Base-by-base conservation (phyloP, 1,284 basidiomycete species). In the Erythrobasidium hasegawianum region DNA sequence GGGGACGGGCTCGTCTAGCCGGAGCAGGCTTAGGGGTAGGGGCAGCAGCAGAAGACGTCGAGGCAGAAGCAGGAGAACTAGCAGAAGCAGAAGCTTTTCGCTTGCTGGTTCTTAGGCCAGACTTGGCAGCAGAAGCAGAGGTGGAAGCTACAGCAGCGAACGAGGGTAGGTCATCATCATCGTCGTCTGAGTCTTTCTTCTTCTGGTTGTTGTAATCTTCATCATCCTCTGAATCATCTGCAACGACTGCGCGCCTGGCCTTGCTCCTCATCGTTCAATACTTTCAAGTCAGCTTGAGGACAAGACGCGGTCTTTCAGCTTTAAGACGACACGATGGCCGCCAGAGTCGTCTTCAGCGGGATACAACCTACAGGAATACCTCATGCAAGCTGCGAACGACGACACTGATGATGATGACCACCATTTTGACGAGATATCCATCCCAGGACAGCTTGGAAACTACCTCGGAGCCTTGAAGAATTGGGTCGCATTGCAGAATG, bases 381-480 rank as follows among this genome's bases (percentile, higher is more conserved):
- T 52, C 91, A 94, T 79, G 89, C 90, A 61, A 56, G 70, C 43
- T 2, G 24, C 38, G 8, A 18, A n/a, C 13, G 11, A 41, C 45
- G 22, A 18, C n/a, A 16, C 4, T 14, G 11, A 33, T 33, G 11
- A 33, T 33, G 33, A 18, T 33, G 11, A 33, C 11, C 5, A 18
- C 26, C 16, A 9, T 4, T 22, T 20, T 53, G 9, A 22, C 50
- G 50, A 7, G 14, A 27, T 20, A 13, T 53, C 16, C n/a, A 11
- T 56, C 54, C 33, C 38, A 54, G 18, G 9, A 26, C 68, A 96
- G 91, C 82, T 97, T 72, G 94, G 94, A 50, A 97, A 97, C 77
- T 90, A 93, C 73, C 82, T 97, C 1, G 94, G 94, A 5, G 93
- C 92, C 0, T 81, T 95, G 18, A 83, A 84, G 33, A 92, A 91